Evolutionary conservation across 495 filamentous ascomycete genomes (phyloP), one percentile per base, ranked within the genome.

Genomic region (Penicillium subrubescens): DNA sequence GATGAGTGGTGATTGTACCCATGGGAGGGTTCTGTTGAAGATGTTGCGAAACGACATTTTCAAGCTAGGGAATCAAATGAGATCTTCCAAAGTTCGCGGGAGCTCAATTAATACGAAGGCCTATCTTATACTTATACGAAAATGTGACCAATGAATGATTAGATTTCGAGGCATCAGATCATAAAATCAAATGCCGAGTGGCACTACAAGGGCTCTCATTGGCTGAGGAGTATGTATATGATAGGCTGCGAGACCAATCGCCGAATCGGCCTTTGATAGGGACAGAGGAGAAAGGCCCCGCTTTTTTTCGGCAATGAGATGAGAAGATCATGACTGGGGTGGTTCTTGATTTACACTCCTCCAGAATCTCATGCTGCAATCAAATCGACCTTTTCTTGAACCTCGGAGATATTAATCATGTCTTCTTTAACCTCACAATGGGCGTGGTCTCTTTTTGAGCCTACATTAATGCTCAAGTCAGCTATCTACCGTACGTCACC

Each of bases 1-100:
- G 35, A 65, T 60, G n/a, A 65, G 62, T 19, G 62, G 62, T 8
- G 57, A 12, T 35, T 65, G 62, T 17, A 62, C 54, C 62, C 62
- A 65, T 60, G 62, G 62, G n/a, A 65, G 62, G 27, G 48, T 44
- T 10, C 14, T 46, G 43, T 60, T 60, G 19, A 60, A 53, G 15
- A 34, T 0, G 31, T 50, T 27, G 21, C 3, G 23, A 12, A 51
- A 39, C 8, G 48, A 14, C 59, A 61, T 61, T 17, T 10, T 52
- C 11, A 27, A 27, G 1, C 4, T n/a, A n/a, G 21, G 48, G 15
- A 29, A 7, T 51, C 12, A 52, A 52, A 5, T 52, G 48, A 31
- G 14, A 11, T 52, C 25, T 2, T 27, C 25, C 25, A 6, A 10
- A 12, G 12, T 48, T 23, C 7, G 12, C 25, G 25, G 25, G 25